Percentiles rank a stretch among this genome's conserved stretches.
phyloP scores from a whole-genome alignment of 768 basidiomycete species.

The Termitomyces sp. region DNA sequence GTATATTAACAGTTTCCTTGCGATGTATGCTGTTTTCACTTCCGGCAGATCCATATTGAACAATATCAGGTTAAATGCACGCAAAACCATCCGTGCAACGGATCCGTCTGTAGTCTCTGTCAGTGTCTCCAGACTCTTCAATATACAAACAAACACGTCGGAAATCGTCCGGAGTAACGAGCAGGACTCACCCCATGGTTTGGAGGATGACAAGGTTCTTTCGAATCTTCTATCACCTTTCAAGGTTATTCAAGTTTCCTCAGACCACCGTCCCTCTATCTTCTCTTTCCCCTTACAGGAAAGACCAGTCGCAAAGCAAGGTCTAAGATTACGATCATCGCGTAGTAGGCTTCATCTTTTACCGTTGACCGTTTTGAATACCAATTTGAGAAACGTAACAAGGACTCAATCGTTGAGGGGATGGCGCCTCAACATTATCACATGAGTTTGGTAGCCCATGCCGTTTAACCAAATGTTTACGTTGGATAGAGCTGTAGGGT shows the following conservation, averaged over 20 bases:
- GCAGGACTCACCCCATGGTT: background rate
- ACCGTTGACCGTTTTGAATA: background rate
- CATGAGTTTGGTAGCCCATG: background rate
- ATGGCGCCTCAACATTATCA: background rate
- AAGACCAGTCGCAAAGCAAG: background rate
- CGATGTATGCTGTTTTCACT: constrained; percentile 15
- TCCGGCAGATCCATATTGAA: background rate
- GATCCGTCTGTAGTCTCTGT: constrained; percentile 3
- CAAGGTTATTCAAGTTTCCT: background rate
- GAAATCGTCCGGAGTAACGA: constrained; percentile 3
- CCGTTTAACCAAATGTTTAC: background rate
- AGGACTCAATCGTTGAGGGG: background rate
- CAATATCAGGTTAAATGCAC: constrained; percentile 17
- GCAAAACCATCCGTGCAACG: constrained; percentile 11
- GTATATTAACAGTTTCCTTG: constrained; percentile 25
- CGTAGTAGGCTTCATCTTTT: background rate
- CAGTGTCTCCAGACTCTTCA: constrained; percentile 11
- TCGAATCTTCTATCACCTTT: background rate
- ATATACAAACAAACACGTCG: constrained; percentile 10
- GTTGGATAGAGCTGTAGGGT: background rate
- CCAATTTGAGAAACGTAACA: background rate
- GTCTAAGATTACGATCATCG: background rate
- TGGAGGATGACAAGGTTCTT: constrained; percentile 8
- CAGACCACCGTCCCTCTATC: constrained; percentile 6
- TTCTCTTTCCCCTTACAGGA: background rate